Evolutionary conservation across 108 stramenopile genomes (phyloP), one percentile per base, ranked within the genome.

Genomic region (Nitzschia sp.): DNA sequence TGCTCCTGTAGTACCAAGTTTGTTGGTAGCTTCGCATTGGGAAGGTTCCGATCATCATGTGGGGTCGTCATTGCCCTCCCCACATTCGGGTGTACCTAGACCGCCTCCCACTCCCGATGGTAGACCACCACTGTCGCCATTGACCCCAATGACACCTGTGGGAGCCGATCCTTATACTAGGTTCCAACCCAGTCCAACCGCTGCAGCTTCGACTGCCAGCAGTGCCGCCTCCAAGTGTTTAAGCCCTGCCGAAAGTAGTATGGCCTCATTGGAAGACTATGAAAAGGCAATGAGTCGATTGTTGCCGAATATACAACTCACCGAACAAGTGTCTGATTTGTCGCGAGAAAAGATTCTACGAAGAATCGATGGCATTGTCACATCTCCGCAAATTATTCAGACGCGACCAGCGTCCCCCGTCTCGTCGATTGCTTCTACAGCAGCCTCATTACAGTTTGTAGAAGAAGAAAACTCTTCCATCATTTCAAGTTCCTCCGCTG

Each of bases 261-360:
- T 67, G n/a, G 70, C 28, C 6, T 77, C 76, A 2, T 45, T 77
- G 27, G 76, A 77, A 3, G 76, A 77, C 36, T 71, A 49, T 25
- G 64, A 77, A 58, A 66, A 45, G 34, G 76, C 70, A n/a, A 47
- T 77, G 5, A 64, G 53, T 6, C 36, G 33, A 6, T 46, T 71
- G 32, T 32, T 70, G 31, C 21, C 27, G 32, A 25, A 54, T 42
- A 26, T 38, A 34, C 46, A 57, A 58, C 21, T 32, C 59, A 53
- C 35, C 42, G 49, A 35, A 19, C 17, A 31, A 21, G 51, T 33
- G 21, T 17, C 0, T 2, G 26, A 70, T 4, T 2, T 73, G 11
- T 36, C 72, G 19, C 64, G 69, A 29, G 76, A 77, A 9, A 66
- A 77, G 34, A 64, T 66, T 1, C 36, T 77, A 48, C 49, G 69